A percentile compares a stretch with the other conserved stretches of the same genome.
These are phyloP conservation scores for Capsella bursapastoris DNA, from an alignment of 345 rosid genomes.

Conservation along the genomic window DNA sequence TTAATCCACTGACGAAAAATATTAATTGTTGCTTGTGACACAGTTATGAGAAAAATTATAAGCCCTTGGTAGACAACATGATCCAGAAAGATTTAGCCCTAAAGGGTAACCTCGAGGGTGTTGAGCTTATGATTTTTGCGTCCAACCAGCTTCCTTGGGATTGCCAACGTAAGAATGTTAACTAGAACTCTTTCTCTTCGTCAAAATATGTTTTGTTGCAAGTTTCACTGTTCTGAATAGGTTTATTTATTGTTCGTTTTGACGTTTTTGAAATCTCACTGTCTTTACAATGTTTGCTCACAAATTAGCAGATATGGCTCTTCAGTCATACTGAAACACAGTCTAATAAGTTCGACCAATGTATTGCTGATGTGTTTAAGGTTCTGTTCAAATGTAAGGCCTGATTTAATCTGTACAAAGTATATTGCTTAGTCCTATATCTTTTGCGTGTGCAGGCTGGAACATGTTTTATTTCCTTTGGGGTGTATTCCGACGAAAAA, in stretches of 20 bases:
- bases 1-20: conserved; percentile 14
- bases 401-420: conserved; percentile 14
- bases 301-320: conserved; percentile 10
- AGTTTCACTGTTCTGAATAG: conserved; percentile 5
- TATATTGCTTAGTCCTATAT: conserved; percentile 22
- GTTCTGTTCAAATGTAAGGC: not conserved
- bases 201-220: conserved; percentile 18
- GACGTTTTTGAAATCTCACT: conserved; percentile 10
- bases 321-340: conserved; percentile 2
- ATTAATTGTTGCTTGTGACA: conserved; percentile 38
- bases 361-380: conserved; percentile 1
- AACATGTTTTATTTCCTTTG: conserved; percentile 81
- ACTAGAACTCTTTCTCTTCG: conserved; percentile 22
- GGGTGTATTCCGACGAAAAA: conserved; percentile 87
- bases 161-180: conserved; percentile 78
- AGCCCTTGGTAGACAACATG: conserved; percentile 74
- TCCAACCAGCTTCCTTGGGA: conserved; percentile 84
- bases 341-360: conserved; percentile 5
- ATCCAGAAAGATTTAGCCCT: conserved; percentile 85
- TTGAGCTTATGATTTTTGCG: conserved; percentile 82
- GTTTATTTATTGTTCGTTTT: conserved; percentile 7
- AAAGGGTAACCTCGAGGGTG: conserved; percentile 70
- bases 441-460: conserved; percentile 68
- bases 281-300: conserved; percentile 25
- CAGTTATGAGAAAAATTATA: conserved; percentile 86